Evolutionary conservation across 441 rosid genomes (phyloP), one percentile per base, ranked within the genome.

Genomic region (Geranium incanum): DNA sequence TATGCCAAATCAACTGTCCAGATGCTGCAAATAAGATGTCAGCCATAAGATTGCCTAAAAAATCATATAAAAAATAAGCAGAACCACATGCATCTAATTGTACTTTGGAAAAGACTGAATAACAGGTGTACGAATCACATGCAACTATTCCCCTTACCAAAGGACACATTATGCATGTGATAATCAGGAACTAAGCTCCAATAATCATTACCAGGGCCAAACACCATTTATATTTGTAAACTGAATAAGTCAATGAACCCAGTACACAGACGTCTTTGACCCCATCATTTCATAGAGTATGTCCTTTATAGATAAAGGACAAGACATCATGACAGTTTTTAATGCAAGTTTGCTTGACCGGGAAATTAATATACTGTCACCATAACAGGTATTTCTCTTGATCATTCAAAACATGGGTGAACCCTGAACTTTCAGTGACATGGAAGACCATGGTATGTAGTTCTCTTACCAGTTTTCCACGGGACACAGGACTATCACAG

Each of bases 1-100:
- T 85, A 88, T 65, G 97, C 99, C 70, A 95, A 86, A 80, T 90
- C 99, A 36, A 95, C 89, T 0, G 96, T 90, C 99, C 96, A 90
- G 76, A 92, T 83, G 85, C 97, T 92, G 91, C 83, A 84, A 74
- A 81, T 67, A 83, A 45, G 69, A 73, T 45, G 38, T 36, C 75
- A 77, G 43, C 23, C 67, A 73, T 28, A 43, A 74, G 71, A 70
- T 68, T 71, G 45, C 68, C 70, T 16, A 33, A 66, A 21, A 36
- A n/a, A 12, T 38, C 37, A 39, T 2, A 28, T 59, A 39, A 1
- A 28, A 48, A 75, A 62, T 60, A 60, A 7, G 66, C 66, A 60
- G 36, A 60, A 60, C 36, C 66, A 60, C 21, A 19, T 19, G 33
- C 36, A 60, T 60, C 36, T 9, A 19, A 60, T 60, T 3, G 13